Conservation (phyloP, 345 rosid species). For the Acer saccharum region DNA sequence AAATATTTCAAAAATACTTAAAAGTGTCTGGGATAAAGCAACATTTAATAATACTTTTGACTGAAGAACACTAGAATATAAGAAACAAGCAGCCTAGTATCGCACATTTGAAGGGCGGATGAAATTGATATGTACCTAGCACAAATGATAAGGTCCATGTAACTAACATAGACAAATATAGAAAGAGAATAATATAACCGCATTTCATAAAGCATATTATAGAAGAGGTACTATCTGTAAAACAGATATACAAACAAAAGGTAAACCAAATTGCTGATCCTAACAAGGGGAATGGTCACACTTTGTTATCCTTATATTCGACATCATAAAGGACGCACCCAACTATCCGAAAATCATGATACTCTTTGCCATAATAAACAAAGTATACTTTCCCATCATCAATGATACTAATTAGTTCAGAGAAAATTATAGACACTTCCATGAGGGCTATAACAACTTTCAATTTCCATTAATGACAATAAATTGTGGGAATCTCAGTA, state of each 20-base stretch:
- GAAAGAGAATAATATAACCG: not conserved
- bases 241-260: not conserved
- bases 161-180: slow-evolving; percentile 1
- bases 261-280: not conserved
- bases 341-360: not conserved
- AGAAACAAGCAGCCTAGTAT: not conserved
- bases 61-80: not conserved
- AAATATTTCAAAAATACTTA: not conserved
- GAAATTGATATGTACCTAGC: not conserved
- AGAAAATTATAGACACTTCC: not conserved
- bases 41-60: not conserved
- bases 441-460: not conserved
- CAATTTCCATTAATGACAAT: not conserved
- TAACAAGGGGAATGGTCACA: not conserved
- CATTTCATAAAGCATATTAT: not conserved
- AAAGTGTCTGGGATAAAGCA: not conserved
- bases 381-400: not conserved
- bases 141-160: not conserved
- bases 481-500: not conserved
- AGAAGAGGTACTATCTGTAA: not conserved
- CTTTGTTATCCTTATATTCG: not conserved
- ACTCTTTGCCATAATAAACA: not conserved
- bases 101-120: not conserved
- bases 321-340: not conserved
- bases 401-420: not conserved